Evolutionary conservation across 108 stramenopile genomes (phyloP).

Genomic region (Nitzschia palea): DNA sequence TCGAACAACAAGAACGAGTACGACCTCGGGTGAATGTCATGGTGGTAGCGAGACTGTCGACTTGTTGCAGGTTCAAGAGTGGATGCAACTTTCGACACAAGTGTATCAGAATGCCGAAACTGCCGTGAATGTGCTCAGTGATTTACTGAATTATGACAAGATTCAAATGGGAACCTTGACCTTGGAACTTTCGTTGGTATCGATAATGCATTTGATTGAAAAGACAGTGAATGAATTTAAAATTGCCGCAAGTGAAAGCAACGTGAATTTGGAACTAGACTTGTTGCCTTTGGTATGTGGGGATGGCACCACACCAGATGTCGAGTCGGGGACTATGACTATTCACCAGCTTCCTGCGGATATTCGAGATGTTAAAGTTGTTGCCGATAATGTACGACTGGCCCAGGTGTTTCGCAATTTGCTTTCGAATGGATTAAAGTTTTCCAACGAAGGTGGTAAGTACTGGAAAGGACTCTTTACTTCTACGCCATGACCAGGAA

Average conservation of each 20-base stretch:
- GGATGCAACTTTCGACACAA: neutral
- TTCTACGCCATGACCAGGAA: neutral
- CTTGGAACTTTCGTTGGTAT: conserved; percentile 19
- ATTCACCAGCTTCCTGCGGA: no score
- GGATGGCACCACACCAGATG: no score
- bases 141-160: conserved; percentile 51
- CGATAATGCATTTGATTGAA: conserved; percentile 19
- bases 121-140: conserved; percentile 36
- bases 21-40: neutral
- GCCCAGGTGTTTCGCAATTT: conserved; percentile 53
- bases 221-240: conserved; percentile 27
- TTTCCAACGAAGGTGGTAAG: conserved; percentile 38
- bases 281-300: neutral
- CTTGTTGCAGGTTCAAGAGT: conserved; percentile 23
- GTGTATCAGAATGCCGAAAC: conserved; percentile 11
- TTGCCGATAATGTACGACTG: conserved; percentile 46
- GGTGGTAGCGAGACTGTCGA: neutral
- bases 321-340: no score
- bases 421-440: conserved; percentile 65
- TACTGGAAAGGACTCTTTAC: neutral
- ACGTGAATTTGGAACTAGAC: neutral
- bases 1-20: neutral
- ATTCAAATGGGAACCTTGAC: conserved; percentile 31
- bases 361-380: no score
- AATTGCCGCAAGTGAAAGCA: conserved; percentile 15